Evolutionary conservation across 805 yeast species (phyloP), one percentile per base, ranked within the genome.

Genomic region (Cyberlindnera amylophila): DNA sequence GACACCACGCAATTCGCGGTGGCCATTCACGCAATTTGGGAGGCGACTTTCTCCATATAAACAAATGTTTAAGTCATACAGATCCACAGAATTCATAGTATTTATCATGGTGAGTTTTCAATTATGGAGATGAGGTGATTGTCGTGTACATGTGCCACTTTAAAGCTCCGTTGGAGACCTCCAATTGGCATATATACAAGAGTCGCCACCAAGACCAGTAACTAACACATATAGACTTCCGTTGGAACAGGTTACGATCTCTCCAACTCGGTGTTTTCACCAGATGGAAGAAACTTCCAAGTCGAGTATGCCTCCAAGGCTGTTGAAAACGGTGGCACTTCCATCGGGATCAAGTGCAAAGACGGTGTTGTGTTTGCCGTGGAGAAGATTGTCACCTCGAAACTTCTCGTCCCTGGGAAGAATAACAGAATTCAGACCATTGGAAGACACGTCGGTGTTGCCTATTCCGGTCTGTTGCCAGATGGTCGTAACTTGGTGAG

Each of bases 241-340:
- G 90, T 93, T 56, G 99, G 99, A 56, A 93, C 99, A 23, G 99
- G 99, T 15, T 93, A 93, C 79, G 99, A 93, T 74, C 81, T 93
- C 61, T 88, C 97, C 27, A 93, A 93, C 71, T 83, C 95, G 69
- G 96, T 91, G 49, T 93, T 93, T 70, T 66, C 72, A n/a, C 70
- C 74, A 65, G 96, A 88, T 63, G 96, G 96, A 32, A 77, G 96
- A 70, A 87, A 86, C 65, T 93, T 93, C 71, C 99, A 93, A 66
- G 99, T 93, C 15, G 99, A 93, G 65, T 93, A 93, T 59, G 99
- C 99, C 26, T 75, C 85, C 57, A 93, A 93, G 62, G 99, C 99
- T 2, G 98, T 91, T 3, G 99, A 93, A 65, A 90, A 89, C 58
- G 96, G 96, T 38, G 95, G 96, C 10, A 93, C 99, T 0, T 82